Percentiles rank a stretch among this genome's conserved stretches.
These are phyloP conservation scores for Scleroderma citrinum DNA, from an alignment of 768 basidiomycete species.

Conservation along the genomic window DNA sequence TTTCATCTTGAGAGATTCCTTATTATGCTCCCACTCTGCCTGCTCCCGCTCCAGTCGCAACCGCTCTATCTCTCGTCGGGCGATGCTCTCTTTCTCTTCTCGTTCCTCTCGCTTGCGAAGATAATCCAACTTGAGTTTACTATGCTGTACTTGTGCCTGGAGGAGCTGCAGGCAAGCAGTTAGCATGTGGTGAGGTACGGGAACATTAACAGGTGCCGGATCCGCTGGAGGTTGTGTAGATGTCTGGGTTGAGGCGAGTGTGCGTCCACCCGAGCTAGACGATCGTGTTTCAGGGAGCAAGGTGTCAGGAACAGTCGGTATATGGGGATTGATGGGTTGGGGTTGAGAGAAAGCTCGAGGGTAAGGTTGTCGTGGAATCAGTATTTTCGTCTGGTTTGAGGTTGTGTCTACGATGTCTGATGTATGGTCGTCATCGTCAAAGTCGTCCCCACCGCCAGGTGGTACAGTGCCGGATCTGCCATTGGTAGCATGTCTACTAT, in stretches of 20 bases:
- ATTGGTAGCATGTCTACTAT: slow-evolving; percentile 30
- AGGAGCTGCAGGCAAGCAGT: slow-evolving; percentile 53
- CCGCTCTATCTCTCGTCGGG: slow-evolving; percentile 49
- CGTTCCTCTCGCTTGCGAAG: slow-evolving; percentile 61
- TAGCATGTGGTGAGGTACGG: slow-evolving; percentile 53
- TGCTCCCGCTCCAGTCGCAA: slow-evolving; percentile 50
- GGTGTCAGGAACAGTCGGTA: slow-evolving; percentile 12
- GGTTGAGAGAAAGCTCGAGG: slow-evolving; percentile 18
- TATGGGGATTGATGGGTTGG: slow-evolving; percentile 10
- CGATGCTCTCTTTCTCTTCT: slow-evolving; percentile 52
- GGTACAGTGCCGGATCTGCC: slow-evolving; percentile 25
- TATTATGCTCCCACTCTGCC: slow-evolving; percentile 48
- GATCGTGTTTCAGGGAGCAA: slow-evolving; percentile 14
- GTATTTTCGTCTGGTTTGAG: slow-evolving; percentile 29
- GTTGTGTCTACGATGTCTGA: slow-evolving; percentile 36
- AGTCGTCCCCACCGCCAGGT: slow-evolving; percentile 36
- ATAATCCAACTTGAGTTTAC: slow-evolving; percentile 65
- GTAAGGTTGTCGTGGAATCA: slow-evolving; percentile 28
- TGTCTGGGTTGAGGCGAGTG: slow-evolving; percentile 5
- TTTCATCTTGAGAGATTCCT: slow-evolving; percentile 45
- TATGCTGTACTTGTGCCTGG: slow-evolving; percentile 62
- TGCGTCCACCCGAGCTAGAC: slow-evolving; percentile 13
- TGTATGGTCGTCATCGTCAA: slow-evolving; percentile 47
- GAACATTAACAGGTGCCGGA: slow-evolving; percentile 41
- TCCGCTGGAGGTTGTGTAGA: slow-evolving; percentile 26